A percentile compares a stretch with the other conserved stretches of the same genome.
phyloP scores from a whole-genome alignment of 2,329 filamentous ascomycete species.

The Epichloe baconii region DNA sequence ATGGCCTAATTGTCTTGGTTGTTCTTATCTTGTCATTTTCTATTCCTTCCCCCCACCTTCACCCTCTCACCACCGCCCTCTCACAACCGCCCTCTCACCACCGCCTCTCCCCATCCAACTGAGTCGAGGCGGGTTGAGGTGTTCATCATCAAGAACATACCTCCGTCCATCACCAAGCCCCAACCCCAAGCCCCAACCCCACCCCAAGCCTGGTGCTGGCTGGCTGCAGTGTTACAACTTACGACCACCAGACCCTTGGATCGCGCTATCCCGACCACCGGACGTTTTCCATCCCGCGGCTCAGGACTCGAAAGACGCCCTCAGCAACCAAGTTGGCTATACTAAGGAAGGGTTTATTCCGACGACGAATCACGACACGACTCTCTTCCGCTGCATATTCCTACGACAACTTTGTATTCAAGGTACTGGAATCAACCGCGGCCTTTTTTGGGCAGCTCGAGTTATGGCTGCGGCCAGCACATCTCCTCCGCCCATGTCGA shows the following conservation, averaged over 20 bases:
- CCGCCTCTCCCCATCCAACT: not conserved
- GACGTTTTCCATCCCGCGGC: not conserved
- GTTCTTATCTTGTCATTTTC: not conserved
- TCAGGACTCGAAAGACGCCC: not conserved
- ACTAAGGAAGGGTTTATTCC: not conserved
- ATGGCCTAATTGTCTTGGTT: slow-evolving; percentile 1
- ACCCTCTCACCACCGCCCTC: too few species aligned
- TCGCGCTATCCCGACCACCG: not conserved
- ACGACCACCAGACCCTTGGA: not conserved
- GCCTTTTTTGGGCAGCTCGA: slow-evolving; percentile 1
- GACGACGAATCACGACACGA: not conserved
- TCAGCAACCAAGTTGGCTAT: not conserved
- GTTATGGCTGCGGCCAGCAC: slow-evolving; percentile 23
- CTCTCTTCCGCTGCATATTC: not conserved
- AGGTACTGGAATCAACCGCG: not conserved
- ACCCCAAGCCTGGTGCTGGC: not conserved
- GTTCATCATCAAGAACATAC: not conserved
- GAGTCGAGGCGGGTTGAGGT: not conserved
- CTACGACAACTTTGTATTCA: not conserved
- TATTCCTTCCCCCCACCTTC: not conserved
- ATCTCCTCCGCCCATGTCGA: slow-evolving; percentile 20
- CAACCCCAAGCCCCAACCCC: too few species aligned
- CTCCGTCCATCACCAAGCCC: not conserved
- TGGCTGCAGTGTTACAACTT: not conserved
- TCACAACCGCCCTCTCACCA: too few species aligned